Evolutionary conservation across 2,329 filamentous ascomycete species (phyloP).

Genomic region (Neoscytalidium dimidiatum): DNA sequence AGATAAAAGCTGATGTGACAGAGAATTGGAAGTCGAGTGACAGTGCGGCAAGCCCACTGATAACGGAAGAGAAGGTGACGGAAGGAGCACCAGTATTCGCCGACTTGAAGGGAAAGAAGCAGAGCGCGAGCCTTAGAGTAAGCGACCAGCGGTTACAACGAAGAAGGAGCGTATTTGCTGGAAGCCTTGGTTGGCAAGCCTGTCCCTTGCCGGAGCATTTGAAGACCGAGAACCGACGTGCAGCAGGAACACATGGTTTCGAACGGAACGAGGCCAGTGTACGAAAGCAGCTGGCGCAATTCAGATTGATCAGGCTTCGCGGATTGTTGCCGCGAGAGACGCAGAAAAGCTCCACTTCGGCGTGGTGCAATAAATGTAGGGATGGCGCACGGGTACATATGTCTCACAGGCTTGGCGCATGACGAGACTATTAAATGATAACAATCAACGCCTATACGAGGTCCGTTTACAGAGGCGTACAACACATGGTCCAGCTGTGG

Average conservation of each 20-base stretch:
- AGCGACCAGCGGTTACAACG: background rate
- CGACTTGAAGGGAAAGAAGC: background rate
- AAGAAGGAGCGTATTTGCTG: background rate
- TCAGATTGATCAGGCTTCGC: constrained; percentile 9
- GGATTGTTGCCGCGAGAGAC: background rate
- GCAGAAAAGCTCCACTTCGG: background rate
- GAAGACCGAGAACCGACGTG: too few relatives aligned
- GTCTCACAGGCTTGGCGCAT: constrained; percentile 2
- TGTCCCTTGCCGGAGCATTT: background rate
- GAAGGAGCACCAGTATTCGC: too few relatives aligned
- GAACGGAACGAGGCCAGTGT: background rate
- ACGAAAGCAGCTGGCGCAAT: background rate
- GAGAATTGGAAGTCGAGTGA: background rate
- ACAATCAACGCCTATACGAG: constrained; percentile 14
- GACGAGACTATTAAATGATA: background rate
- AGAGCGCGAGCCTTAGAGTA: background rate
- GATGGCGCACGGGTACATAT: background rate
- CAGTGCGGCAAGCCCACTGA: constrained; percentile 8
- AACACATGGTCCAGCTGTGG: too few relatives aligned
- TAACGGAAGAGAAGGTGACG: background rate
- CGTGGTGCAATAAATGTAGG: background rate
- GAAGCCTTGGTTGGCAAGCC: background rate
- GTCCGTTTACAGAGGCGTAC: too few relatives aligned
- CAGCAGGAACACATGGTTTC: background rate
- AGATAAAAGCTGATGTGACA: constrained; percentile 11